Evolutionary conservation across 192 early-diverging fungal species (phyloP), one percentile per base, ranked within the genome.

Genomic region (Gigaspora rosea): DNA sequence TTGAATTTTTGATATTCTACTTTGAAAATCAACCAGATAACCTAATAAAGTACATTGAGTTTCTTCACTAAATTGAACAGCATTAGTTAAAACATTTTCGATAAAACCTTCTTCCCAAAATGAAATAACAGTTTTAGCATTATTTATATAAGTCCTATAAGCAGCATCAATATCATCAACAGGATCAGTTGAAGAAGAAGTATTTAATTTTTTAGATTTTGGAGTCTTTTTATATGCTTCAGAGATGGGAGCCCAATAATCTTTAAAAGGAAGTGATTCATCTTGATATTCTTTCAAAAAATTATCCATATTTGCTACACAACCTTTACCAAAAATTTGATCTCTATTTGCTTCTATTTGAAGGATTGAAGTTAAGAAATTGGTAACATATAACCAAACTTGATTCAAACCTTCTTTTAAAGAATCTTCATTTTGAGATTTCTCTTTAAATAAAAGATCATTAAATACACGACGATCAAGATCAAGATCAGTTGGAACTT

Each of bases 401-500:
- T 83, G 84, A 56, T 85, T 86, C 79, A 92, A 87, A 70, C 86
- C 86, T 50, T 85, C 82, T 76, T 86, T 84, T 52, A 92, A 82
- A 57, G 83, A 85, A 46, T 86, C 81, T 79, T 87, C 82, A 78
- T 86, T 87, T 61, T 87, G 82, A 70, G 78, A 82, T 16, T 85
- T 83, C 82, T 85, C 88, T 65, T 81, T 83, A 52, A 80, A 76
- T 35, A 92, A 79, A 48, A 91, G 85, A 59, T 91, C 90, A 74
- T 93, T 92, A 50, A 91, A 90, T 10, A 93, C 87, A 33, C 88
- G 82, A 20, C 88, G 85, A 70, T 91, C 90, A 49, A 86, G 80
- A 56, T 94, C 92, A 47, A 94, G 83, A 78, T 94, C 92, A 0
- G 86, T 81, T 13, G 92, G 92, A 73, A 84, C 84, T 74, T 88